These are phyloP conservation scores for Podila horticola DNA, from an alignment of 192 early-diverging fungal species.

Conservation along the genomic window DNA sequence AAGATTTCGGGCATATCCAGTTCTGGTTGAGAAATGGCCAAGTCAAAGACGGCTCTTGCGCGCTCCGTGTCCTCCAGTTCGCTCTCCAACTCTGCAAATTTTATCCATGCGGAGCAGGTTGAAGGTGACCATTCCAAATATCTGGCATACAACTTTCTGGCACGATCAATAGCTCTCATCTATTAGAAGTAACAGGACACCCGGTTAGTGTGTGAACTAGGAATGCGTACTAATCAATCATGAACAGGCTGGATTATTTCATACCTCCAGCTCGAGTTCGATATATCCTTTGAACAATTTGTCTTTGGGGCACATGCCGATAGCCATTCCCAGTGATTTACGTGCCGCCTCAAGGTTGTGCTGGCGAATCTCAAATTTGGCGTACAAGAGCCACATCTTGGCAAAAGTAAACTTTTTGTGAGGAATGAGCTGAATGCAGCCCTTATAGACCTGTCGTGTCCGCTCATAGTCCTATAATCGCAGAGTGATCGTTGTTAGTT, in stretches of 20 bases:
- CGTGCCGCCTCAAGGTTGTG: constrained; percentile 79
- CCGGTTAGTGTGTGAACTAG: background rate
- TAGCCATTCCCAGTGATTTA: constrained; percentile 81
- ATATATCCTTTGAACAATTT: constrained; percentile 97
- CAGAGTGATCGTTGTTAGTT: background rate
- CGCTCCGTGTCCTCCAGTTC: constrained; percentile 89
- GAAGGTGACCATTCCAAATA: constrained; percentile 89
- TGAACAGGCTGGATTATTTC: background rate
- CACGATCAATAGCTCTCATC: constrained; percentile 94
- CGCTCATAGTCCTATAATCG: constrained; percentile 75
- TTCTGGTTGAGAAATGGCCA: constrained; percentile 88
- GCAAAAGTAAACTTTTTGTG: constrained; percentile 97
- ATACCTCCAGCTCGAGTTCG: constrained; percentile 87
- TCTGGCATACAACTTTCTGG: constrained; percentile 88
- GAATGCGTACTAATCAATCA: background rate
- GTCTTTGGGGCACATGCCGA: constrained; percentile 85
- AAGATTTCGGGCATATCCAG: constrained; percentile 99
- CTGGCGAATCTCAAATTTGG: constrained; percentile 90
- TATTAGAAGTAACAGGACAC: constrained; percentile 18
- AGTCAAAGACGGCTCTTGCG: constrained; percentile 87
- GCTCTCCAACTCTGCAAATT: constrained; percentile 92
- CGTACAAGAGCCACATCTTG: constrained; percentile 96
- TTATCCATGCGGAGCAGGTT: constrained; percentile 96
- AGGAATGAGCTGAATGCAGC: constrained; percentile 87
- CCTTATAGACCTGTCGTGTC: constrained; percentile 84